Evolutionary conservation across 768 basidiomycete species (phyloP), one percentile per base, ranked within the genome.

Genomic region (Suillus tomentosus): DNA sequence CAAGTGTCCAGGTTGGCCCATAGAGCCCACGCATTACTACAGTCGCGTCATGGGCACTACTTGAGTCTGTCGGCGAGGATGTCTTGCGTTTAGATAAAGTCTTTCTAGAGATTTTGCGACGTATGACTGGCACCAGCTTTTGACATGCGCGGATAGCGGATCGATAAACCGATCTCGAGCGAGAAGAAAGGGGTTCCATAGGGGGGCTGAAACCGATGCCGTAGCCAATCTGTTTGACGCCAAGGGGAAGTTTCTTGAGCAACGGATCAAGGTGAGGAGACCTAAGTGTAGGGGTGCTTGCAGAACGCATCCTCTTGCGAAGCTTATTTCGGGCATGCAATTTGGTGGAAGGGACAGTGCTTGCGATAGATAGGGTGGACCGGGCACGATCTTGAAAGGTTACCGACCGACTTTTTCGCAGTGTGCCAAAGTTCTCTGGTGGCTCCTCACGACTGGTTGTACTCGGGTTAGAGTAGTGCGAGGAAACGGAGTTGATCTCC

Each of bases 141-240:
- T 63, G 60, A 39, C 60, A 63, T 7, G 58, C 42, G 8, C 62
- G 56, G 36, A 63, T 17, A 40, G 62, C 57, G 3, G 62, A 42
- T 39, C 60, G 56, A 47, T 61, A 63, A 34, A 63, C 36, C 4
- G 62, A 62, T 42, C 14, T 42, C 15, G 62, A 57, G 39, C 39
- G 42, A 40, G 39, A 36, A 19, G 60, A 3, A 63, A 60, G 9
- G 5, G 57, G 22, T 17, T 40, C 40, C 39, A 31, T 22, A n/a
- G 56, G 60, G 40, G 56, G 60, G 31, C 24, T 82, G 68, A 81
- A 86, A 7, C 84, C 84, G 57, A 85, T 86, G 27, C 87, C 75
- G 37, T 69, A 59, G 9, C 76, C 76, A 39, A 74, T 77, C 62
- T 74, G 74, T 62, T 72, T 61, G 27, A 77, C 37, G 10, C 74